Base-by-base conservation (phyloP, 805 yeast genomes). In the Vanderwaltozyma verrucispora region DNA sequence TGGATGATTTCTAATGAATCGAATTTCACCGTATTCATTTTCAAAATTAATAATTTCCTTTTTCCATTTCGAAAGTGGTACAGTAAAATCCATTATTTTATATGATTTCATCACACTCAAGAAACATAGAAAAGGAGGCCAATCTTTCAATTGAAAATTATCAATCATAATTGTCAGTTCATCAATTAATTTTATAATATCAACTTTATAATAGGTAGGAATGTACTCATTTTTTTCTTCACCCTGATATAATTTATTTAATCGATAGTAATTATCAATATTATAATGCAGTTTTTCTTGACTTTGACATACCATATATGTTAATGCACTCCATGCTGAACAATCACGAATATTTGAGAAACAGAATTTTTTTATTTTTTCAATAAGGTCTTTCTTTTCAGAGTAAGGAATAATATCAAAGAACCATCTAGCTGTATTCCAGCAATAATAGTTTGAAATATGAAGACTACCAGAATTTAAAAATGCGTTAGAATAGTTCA, bases 391-490 rank as follows among this genome's bases (percentile, higher is more conserved):
- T 3, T n/a, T 15, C 33, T 42, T 51, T 5, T 40, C 37, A 5
- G 34, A 27, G 3, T 36, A 23, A 8, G 50, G 38, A 1, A 50
- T 35, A 9, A 48, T 37, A 39, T 59, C 62, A 21, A 45, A 51
- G 12, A 49, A 38, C 59, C 64, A 63, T 21, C 57, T 48, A 9
- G 54, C 33, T n/a, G 63, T 53, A 37, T 58, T 55, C 68, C 69
- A 65, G 6, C 67, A 56, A 37, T 65, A 65, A 36, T 63, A 65
- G 38, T 65, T 65, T 0, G 64, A 51, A 15, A 49, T 43, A 40
- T 65, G 70, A 4, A 49, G 36, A 9, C 42, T 40, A 1, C 60
- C 66, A 1, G 68, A 55, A 5, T 30, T 32, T 2, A 55, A 16
- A 10, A 59, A 48, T 0, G 56, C 45, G 1, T 40, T 18, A 6